A percentile compares a stretch with the other conserved stretches of the same genome.
phyloP scores from a whole-genome alignment of 2,329 filamentous ascomycete species.

The Sphaerulina musiva region DNA sequence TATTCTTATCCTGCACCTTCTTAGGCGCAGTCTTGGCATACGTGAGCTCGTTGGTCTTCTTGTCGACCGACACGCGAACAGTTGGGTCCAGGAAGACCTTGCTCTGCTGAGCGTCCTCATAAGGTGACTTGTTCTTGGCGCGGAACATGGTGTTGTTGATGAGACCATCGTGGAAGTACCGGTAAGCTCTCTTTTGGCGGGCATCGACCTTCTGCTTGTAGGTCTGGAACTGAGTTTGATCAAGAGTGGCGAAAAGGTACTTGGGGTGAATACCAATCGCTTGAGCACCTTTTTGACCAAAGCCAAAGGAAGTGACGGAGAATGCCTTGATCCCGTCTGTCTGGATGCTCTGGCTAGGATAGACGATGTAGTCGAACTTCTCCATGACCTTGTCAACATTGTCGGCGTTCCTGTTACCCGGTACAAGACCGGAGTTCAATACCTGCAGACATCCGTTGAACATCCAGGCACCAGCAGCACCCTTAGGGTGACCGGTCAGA shows the following conservation, averaged over 20 bases:
- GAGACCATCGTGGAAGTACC: constrained; percentile 96
- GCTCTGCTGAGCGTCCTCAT: constrained; percentile 78
- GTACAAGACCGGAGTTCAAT: constrained; percentile 86
- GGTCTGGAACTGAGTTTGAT: constrained; percentile 69
- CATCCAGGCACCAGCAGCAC: constrained; percentile 99
- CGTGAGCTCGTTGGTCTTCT: constrained; percentile 73
- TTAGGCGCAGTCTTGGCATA: constrained; percentile 67
- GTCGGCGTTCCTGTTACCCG: constrained; percentile 95
- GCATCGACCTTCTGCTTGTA: constrained; percentile 87
- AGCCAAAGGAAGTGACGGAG: constrained; percentile 97
- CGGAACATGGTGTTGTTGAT: constrained; percentile 98
- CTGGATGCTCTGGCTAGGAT: constrained; percentile 89
- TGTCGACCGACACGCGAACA: constrained; percentile 75
- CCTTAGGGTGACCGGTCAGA: constrained; percentile 96
- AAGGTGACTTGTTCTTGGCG: constrained; percentile 85
- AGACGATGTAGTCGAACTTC: constrained; percentile 95
- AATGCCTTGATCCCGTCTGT: constrained; percentile 98
- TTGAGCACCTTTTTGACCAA: constrained; percentile 97
- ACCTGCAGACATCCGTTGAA: constrained; percentile 97
- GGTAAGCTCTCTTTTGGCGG: constrained; percentile 96
- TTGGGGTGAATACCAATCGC: constrained; percentile 94
- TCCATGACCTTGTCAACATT: constrained; percentile 96
- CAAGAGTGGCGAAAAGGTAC: constrained; percentile 91
- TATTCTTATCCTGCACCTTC: constrained; percentile 56
- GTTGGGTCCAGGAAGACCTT: constrained; percentile 90